Evolutionary conservation across 2,329 filamentous ascomycete genomes (phyloP), one percentile per base, ranked within the genome.

Genomic region (Fusarium chlamydosporum): DNA sequence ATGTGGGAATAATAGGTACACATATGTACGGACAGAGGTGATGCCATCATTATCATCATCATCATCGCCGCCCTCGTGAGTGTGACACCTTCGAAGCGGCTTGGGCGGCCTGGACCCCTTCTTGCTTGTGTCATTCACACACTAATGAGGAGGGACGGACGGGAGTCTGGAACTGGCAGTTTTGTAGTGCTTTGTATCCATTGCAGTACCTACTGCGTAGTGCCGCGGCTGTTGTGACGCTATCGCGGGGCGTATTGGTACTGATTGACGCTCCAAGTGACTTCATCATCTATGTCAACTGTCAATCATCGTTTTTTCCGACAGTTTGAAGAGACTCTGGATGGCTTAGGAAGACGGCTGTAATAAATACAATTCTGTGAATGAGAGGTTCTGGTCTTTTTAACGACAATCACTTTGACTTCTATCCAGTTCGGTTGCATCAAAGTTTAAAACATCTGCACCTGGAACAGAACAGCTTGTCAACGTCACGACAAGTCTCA

Each of bases 21-120:
- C n/a, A n/a, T n/a, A n/a, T n/a, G n/a, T 40, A 34, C 11, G n/a
- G 23, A 56, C 10, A 35, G 31, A 38, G 50, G 67, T 53, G 67
- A 69, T 70, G 67, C 67, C 67, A 69, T 69, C 67, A 64, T 69
- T 64, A 53, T 48, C 34, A 54, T 47, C 50, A 50, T 54, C 51
- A 41, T 56, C 47, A 34, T 53, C 29, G 64, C 37, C 33, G 26
- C n/a, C 29, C 35, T 27, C 26, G 62, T 52, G 45, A 65, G 61
- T 68, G 65, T 69, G 55, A 38, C 47, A 51, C 47, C 16, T 16
- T 40, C 12, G 12, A 38, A 18, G 34, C 62, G 51, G 55, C 62
- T 56, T 56, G 59, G 67, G 34, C 62, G 51, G 55, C 62, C 60
- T 56, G 59, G 62, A 58, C 33, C 43, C 37, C 56, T 63, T 70